Evolutionary conservation across 208 protist species (phyloP).

Genomic region (Wallacemonas sp.): DNA sequence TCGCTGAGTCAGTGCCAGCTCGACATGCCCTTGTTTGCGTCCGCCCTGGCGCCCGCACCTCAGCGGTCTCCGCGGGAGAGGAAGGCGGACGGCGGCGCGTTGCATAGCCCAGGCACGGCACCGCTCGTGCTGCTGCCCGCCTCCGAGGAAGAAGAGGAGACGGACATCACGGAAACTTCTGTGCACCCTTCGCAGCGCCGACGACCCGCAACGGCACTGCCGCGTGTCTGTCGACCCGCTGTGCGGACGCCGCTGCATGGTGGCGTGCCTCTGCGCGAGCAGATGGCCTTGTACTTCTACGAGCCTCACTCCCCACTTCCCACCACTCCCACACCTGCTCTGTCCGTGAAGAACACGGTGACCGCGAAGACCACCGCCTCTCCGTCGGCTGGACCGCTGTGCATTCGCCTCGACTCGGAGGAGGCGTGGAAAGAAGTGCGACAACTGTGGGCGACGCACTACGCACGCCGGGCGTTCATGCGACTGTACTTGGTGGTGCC

Average conservation of each 20-base stretch:
- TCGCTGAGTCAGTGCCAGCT: constrained; percentile 13
- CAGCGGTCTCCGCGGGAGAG: too few relatives aligned
- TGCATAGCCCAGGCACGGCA: too few relatives aligned
- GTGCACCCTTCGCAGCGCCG: too few relatives aligned
- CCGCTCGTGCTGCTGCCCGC: background rate
- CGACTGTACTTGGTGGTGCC: constrained; percentile 47
- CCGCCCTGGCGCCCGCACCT: background rate
- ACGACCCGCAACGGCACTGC: too few relatives aligned
- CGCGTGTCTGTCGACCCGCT: background rate
- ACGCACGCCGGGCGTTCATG: constrained; percentile 41
- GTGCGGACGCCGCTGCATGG: background rate
- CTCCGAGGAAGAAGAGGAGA: background rate
- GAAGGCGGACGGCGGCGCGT: too few relatives aligned
- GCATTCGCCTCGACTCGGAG: constrained; percentile 40
- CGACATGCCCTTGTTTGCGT: constrained; percentile 7
- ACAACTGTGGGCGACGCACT: constrained; percentile 21
- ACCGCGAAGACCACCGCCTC: background rate
- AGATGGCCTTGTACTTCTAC: constrained; percentile 9
- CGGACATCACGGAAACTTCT: too few relatives aligned
- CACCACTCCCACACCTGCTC: constrained; percentile 23
- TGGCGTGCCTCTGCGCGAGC: background rate
- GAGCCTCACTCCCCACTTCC: constrained; percentile 21
- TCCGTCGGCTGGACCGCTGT: constrained; percentile 17
- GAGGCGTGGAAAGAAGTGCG: constrained; percentile 39
- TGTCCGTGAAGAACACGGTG: background rate